Base-by-base conservation (phyloP, 345 rosid genomes). In the Tarenaya hassleriana region DNA sequence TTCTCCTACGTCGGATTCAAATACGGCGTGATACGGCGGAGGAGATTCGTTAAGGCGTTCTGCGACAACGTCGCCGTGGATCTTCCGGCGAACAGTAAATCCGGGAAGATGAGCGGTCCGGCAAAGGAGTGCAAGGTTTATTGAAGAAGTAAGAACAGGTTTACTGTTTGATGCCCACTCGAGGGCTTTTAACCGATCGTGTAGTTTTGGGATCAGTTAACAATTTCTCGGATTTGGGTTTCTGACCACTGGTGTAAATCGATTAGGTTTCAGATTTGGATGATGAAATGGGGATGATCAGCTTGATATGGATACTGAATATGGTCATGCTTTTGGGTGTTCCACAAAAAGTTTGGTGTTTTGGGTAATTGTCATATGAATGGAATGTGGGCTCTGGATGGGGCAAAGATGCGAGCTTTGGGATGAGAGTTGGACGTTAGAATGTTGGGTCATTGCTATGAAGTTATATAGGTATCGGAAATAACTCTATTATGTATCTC, bases 31-130 rank as follows among this genome's bases (percentile, higher is more conserved):
- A 71, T 75, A 53, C 66, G 78, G 4, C 72, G 95, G 50, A 61
- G 79, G 20, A 62, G 85, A 34, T 0, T 8, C 18, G 56, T 84
- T 16, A 68, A 67, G 55, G 76, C 76, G 52, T 52, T 31, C 53
- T 91, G 98, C 41, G 15, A 50, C 3, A 46, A 71, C 27, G 62
- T 81, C 34, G 10, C 67, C 0, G 71, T 84, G 18, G 71, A 63
- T 18, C 14, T 83, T 46, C 50, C 75, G 4, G 50, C 52, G 14
- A 69, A 20, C 58, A 67, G 70, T 21, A 65, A 68, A 10, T 69
- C 89, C 1, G 95, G 87, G 73, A 79, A 75, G 72, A 61, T 82
- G 75, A 39, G 60, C 16, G 84, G 81, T 15, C 76, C 68, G 8
- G 13, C 63, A 7, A 58, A 47, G 64, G 60, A 55, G 15, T 86